These are phyloP conservation scores for Trametes meyenii DNA, from an alignment of 768 basidiomycete species.

Conservation along the genomic window DNA sequence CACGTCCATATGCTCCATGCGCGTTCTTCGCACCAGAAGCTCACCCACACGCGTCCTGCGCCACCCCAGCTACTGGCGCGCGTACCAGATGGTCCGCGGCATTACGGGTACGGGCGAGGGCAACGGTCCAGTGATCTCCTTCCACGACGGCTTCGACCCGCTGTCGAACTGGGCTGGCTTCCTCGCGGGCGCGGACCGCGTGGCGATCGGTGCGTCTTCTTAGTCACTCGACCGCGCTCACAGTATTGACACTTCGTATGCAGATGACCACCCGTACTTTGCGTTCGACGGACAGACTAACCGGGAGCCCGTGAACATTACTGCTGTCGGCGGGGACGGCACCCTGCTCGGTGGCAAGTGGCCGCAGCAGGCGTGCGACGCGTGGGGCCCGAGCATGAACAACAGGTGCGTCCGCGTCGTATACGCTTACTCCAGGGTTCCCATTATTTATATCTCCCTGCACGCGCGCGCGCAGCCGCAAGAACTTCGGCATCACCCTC, in stretches of 20 bases:
- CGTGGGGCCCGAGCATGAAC: slow-evolving; percentile 50
- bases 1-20: slow-evolving; percentile 34
- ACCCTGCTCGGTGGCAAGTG: slow-evolving; percentile 31
- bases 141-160: slow-evolving; percentile 58
- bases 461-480: slow-evolving; percentile 36
- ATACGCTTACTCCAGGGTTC: neutral
- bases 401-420: slow-evolving; percentile 35
- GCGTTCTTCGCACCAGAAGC: slow-evolving; percentile 33
- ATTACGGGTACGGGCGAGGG: slow-evolving; percentile 77
- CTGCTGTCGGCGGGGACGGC: slow-evolving; percentile 35
- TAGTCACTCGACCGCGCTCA: slow-evolving; percentile 9
- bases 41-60: slow-evolving; percentile 37
- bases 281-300: slow-evolving; percentile 36
- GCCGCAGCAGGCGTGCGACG: slow-evolving; percentile 41
- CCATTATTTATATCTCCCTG: too few relatives aligned
- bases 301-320: slow-evolving; percentile 37
- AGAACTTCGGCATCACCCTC: slow-evolving; percentile 63
- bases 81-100: slow-evolving; percentile 64
- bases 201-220: slow-evolving; percentile 42
- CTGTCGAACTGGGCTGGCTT: slow-evolving; percentile 43
- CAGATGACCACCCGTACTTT: slow-evolving; percentile 48
- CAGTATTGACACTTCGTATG: neutral
- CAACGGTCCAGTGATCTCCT: slow-evolving; percentile 52
- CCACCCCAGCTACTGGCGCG: slow-evolving; percentile 50
- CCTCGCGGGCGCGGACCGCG: slow-evolving; percentile 40